These are phyloP conservation scores for Neonectria ditissima DNA, from an alignment of 2,329 filamentous ascomycete genomes.

Conservation along the genomic window DNA sequence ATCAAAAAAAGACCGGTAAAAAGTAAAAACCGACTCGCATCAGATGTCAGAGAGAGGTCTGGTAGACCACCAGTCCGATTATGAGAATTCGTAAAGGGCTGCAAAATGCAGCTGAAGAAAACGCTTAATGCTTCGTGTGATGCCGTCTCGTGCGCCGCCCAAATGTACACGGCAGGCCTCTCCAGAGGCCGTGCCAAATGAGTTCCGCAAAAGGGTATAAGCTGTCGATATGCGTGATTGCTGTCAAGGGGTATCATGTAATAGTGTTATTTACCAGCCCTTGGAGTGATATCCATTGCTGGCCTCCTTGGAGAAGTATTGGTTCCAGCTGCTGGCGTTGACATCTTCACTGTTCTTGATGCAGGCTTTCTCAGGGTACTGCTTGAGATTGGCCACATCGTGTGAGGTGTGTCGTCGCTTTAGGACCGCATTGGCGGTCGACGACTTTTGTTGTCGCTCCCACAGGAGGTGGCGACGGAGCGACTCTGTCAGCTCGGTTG, in stretches of 20 bases:
- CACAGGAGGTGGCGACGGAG: conserved; percentile 91
- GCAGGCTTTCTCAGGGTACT: conserved; percentile 77
- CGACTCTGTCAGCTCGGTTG: conserved; percentile 92
- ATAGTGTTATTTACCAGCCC: conserved; percentile 51
- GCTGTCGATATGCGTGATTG: conserved; percentile 35
- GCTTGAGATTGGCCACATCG: conserved; percentile 88
- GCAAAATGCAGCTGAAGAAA: conserved; percentile 41
- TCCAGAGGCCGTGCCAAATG: conserved; percentile 28
- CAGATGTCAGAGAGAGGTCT: conserved; percentile 8
- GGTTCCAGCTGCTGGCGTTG: conserved; percentile 82
- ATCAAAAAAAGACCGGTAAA: conserved; percentile 28
- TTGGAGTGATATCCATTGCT: conserved; percentile 60
- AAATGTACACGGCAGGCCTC: conserved; percentile 44
- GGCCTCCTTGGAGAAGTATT: conserved; percentile 87
- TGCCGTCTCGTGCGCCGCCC: conserved; percentile 45
- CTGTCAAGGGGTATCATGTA: conserved; percentile 18
- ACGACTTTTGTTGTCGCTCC: conserved; percentile 95
- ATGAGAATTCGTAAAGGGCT: conserved; percentile 27
- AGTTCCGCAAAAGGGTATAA: conserved; percentile 36
- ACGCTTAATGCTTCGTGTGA: conserved; percentile 46
- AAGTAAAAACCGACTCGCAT: conserved; percentile 22
- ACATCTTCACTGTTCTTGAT: conserved; percentile 70
- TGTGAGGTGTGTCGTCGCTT: conserved; percentile 92
- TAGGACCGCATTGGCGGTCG: conserved; percentile 86
- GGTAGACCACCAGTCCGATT: conserved; percentile 19